Conservation (phyloP, 371 early-diverging fungal genomes). For the Lichtheimia ramosa region DNA sequence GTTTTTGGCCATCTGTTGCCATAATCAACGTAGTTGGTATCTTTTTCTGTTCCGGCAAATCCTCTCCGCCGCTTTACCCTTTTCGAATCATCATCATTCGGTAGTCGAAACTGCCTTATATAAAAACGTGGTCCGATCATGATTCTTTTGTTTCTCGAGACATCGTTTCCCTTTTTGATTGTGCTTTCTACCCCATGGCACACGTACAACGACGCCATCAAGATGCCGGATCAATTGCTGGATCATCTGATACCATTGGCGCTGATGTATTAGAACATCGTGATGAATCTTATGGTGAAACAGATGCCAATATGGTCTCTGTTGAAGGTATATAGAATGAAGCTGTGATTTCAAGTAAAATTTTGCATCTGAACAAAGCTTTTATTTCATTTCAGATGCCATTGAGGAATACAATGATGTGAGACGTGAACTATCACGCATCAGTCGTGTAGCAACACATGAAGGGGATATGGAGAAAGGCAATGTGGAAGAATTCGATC, state of each 20-base stretch:
- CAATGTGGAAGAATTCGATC: slow-evolving; percentile 13
- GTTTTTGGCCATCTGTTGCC: too few species aligned
- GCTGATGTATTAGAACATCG: neutral
- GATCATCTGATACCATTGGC: neutral
- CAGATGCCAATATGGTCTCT: slow-evolving; percentile 12
- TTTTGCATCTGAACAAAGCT: slow-evolving; percentile 55
- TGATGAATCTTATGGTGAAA: slow-evolving; percentile 17
- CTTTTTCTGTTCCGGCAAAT: too few species aligned
- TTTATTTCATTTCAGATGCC: slow-evolving; percentile 8
- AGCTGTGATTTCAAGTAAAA: slow-evolving; percentile 45
- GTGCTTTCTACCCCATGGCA: too few species aligned
- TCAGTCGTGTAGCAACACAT: slow-evolving; percentile 4
- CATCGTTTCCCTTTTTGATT: too few species aligned
- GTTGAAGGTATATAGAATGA: slow-evolving; percentile 18
- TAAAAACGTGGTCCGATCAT: too few species aligned
- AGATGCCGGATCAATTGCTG: neutral
- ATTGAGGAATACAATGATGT: slow-evolving; percentile 15
- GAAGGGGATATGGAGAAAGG: slow-evolving; percentile 12
- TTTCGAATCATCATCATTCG: too few species aligned
- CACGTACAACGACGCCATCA: too few species aligned
- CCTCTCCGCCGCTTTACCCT: too few species aligned
- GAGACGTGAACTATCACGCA: slow-evolving; percentile 14
- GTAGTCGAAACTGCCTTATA: too few species aligned
- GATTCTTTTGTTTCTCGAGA: too few species aligned
- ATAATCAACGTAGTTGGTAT: too few species aligned